A percentile compares a stretch with the other conserved stretches of the same genome.
These are phyloP conservation scores for Hawksworthiomyces lignivorus DNA, from an alignment of 2,329 filamentous ascomycete species.

Conservation along the genomic window DNA sequence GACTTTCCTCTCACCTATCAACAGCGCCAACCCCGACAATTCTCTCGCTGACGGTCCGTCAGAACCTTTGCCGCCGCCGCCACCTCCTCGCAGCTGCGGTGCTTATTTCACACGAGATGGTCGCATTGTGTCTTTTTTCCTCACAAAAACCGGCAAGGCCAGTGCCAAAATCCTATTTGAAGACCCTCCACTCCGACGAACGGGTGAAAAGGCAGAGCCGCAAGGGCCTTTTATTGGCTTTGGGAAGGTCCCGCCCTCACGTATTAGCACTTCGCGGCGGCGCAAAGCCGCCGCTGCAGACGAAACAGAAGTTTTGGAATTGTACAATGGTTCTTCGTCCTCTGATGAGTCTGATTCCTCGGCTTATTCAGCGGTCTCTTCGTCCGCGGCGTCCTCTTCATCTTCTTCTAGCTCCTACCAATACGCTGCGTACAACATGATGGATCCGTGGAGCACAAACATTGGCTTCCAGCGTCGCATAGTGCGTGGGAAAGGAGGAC, in stretches of 20 bases:
- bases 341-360: conserved; percentile 22
- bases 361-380: background rate
- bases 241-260: conserved; percentile 12
- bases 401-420: background rate
- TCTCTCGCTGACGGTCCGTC: background rate
- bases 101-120: conserved; percentile 56
- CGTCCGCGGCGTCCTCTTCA: background rate
- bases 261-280: conserved; percentile 24
- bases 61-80: conserved; percentile 38
- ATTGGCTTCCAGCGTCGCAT: conserved; percentile 46
- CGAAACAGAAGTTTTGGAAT: conserved; percentile 32
- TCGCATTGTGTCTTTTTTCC: conserved; percentile 59
- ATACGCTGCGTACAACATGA: conserved; percentile 2
- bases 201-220: conserved; percentile 11
- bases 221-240: conserved; percentile 17
- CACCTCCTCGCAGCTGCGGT: conserved; percentile 51
- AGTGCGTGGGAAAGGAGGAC: conserved; percentile 32
- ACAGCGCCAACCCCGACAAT: background rate
- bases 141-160: conserved; percentile 56
- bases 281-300: conserved; percentile 42
- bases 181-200: conserved; percentile 29
- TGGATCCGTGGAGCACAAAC: conserved; percentile 14
- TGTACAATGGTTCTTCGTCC: conserved; percentile 29
- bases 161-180: conserved; percentile 39
- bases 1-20: conserved; percentile 18